Conservation (phyloP, 1,139 yeast species). For the Entelexis paramagnoliae region DNA sequence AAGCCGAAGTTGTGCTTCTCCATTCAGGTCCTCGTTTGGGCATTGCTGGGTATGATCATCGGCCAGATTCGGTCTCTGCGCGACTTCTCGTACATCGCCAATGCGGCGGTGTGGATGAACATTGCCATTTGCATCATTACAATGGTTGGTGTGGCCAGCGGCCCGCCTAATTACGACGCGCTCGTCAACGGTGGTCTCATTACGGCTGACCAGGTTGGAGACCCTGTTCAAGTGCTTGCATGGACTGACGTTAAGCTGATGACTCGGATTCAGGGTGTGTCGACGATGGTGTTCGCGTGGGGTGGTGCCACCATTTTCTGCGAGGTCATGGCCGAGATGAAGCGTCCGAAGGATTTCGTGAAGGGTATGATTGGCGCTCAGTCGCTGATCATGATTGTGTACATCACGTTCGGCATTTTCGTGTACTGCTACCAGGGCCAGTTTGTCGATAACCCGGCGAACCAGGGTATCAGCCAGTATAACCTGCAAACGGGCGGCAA, state of each 20-base stretch:
- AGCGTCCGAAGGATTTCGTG: slow-evolving; percentile 40
- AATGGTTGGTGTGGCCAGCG: slow-evolving; percentile 35
- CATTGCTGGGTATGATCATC: slow-evolving; percentile 36
- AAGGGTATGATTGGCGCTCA: slow-evolving; percentile 40
- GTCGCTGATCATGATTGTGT: slow-evolving; percentile 34
- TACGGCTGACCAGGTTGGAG: neutral
- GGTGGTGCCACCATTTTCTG: slow-evolving; percentile 42
- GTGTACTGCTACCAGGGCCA: slow-evolving; percentile 40
- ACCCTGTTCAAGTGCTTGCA: slow-evolving; percentile 13
- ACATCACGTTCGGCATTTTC: slow-evolving; percentile 37
- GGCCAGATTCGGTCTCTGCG: slow-evolving; percentile 38
- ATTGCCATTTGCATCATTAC: slow-evolving; percentile 36
- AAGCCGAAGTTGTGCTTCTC: slow-evolving; percentile 34
- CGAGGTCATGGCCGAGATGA: slow-evolving; percentile 41
- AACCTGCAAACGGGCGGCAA: slow-evolving; percentile 38
- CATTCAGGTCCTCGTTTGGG: slow-evolving; percentile 37
- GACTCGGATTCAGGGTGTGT: slow-evolving; percentile 34
- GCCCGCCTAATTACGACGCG: slow-evolving; percentile 30
- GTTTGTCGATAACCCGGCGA: slow-evolving; percentile 36
- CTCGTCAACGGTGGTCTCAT: neutral
- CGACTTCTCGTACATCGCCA: slow-evolving; percentile 37
- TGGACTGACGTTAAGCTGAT: slow-evolving; percentile 27
- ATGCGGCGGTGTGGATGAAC: slow-evolving; percentile 40
- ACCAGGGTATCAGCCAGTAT: slow-evolving; percentile 35
- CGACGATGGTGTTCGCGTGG: slow-evolving; percentile 41